phyloP scores from a whole-genome alignment of 139 green algal species.

The Chloropicon primus region DNA sequence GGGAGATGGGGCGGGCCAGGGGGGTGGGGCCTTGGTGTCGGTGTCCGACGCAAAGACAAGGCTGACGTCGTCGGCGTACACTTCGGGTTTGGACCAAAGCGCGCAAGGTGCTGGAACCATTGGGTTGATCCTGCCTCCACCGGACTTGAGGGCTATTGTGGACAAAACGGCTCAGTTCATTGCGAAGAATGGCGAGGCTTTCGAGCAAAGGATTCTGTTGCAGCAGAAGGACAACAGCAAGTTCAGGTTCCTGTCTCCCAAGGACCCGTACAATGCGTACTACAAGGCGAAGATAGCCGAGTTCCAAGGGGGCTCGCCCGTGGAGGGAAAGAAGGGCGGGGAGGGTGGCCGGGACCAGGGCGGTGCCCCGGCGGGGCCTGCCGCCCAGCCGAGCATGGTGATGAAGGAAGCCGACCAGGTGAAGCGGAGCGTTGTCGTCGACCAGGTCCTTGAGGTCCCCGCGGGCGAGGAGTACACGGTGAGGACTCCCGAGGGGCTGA shows the following conservation, averaged over 20 bases:
- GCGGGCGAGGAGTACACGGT: not conserved
- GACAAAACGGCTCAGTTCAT: slow-evolving; percentile 98
- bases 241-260: slow-evolving; percentile 89
- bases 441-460: not conserved
- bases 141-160: slow-evolving; percentile 46
- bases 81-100: no score
- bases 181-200: slow-evolving; percentile 83
- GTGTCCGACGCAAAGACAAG: not conserved
- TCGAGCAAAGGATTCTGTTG: slow-evolving; percentile 84
- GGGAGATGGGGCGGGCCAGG: no score
- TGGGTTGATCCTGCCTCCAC: not conserved
- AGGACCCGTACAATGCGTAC: slow-evolving; percentile 91
- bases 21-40: not conserved
- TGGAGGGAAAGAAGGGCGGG: no score
- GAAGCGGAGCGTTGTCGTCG: not conserved
- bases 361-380: no score
- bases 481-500: slow-evolving; percentile 70
- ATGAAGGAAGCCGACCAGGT: not conserved
- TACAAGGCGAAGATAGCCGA: slow-evolving; percentile 70
- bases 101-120: not conserved
- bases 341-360: no score
- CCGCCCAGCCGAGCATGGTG: not conserved
- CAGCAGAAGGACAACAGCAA: slow-evolving; percentile 89
- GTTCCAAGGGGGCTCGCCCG: slow-evolving; percentile 16
- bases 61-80: no score